Base-by-base conservation (phyloP, 2,329 filamentous ascomycete species). In the Ophiobolus disseminans region DNA sequence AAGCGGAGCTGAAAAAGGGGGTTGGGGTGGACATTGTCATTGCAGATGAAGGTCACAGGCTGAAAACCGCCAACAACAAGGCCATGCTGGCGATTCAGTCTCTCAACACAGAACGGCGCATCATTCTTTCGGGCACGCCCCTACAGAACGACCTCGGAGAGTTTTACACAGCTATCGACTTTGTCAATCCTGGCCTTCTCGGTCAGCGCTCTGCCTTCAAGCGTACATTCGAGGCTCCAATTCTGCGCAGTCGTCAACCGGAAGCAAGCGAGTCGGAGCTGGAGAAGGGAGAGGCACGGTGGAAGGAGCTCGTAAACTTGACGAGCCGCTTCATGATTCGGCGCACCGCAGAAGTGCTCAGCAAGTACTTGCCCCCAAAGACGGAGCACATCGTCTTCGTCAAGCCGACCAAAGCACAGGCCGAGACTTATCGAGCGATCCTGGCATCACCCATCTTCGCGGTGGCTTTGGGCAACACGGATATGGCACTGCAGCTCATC, bases 41-140 rank as follows among this genome's bases (percentile, higher is more conserved):
- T 58, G 84, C 84, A n/a, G 86, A 88, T 59, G 86, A 88, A 71
- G 85, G 86, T 0, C 86, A 88, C 62, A 76, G 86, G 37, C 73
- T 88, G 30, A 88, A 88, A 70, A 87, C 85, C 1, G 80, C 85
- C 7, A 84, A 86, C 64, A 88, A 88, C 69, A 88, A 88, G 65
- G 82, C 83, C 25, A 85, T 85, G 22, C 77, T 81, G 49, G 86
- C 86, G 2, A 88, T 88, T 53, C 82, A 85, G 58, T 81, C 82
- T 2, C 72, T 88, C 14, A 84, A 82, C 57, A 86, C 86, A 2
- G 76, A 82, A 36, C 77, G 83, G 48, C 75, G 85, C 39, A 75
- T 88, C 47, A 86, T 88, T 45, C 73, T 88, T 3, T 86, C 85
- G 1, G 86, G 86, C 0, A 88, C 86, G 0, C 86, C 86, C 0